These are phyloP conservation scores for Lycium barbarum DNA, from an alignment of 257 asterid species.

Conservation along the genomic window DNA sequence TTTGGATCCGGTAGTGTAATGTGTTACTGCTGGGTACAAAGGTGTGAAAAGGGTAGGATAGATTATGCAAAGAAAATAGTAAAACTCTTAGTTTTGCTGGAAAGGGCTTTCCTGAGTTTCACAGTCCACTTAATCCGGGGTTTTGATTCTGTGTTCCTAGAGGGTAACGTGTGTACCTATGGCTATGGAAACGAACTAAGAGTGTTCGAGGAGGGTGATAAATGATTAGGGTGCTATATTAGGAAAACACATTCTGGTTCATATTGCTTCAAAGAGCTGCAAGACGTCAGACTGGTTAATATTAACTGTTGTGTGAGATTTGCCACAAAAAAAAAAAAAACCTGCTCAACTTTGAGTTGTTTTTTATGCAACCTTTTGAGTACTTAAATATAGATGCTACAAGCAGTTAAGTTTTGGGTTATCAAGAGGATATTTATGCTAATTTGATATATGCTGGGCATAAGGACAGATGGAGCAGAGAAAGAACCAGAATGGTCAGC, in stretches of 20 bases:
- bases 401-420: background rate
- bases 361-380: background rate
- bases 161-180: background rate
- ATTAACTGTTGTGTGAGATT: background rate
- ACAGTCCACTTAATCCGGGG: background rate
- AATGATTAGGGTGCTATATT: constrained; percentile 12
- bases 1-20: background rate
- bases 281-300: background rate
- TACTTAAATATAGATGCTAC: background rate
- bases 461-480: background rate
- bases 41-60: background rate
- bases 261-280: background rate
- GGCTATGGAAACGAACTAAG: background rate
- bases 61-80: background rate
- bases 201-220: background rate
- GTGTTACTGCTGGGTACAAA: background rate
- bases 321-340: background rate
- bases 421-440: background rate
- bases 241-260: background rate
- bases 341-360: background rate
- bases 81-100: background rate
- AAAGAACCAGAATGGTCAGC: background rate
- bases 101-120: background rate
- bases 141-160: background rate
- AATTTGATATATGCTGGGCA: background rate